Evolutionary conservation across 2,329 filamentous ascomycete species (phyloP).

Genomic region (Pseudopithomyces maydicus): DNA sequence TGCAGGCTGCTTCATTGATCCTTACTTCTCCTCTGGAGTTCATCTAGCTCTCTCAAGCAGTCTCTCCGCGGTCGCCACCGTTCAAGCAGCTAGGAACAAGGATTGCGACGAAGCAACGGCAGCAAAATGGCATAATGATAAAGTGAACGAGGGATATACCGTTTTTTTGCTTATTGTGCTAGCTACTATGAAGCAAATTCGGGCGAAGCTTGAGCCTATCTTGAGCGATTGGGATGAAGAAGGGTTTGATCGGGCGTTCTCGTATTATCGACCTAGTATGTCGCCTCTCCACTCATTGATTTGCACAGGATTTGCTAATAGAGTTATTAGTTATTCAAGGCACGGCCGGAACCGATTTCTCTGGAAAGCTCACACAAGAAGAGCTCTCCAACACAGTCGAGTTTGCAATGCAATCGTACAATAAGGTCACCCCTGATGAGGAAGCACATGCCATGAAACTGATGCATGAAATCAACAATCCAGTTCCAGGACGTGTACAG

Average conservation of each 20-base stretch:
- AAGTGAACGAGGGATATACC: conserved; percentile 53
- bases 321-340: conserved; percentile 33
- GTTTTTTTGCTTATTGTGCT: conserved; percentile 54
- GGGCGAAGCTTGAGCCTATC: conserved; percentile 44
- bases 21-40: conserved; percentile 55
- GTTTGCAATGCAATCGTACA: conserved; percentile 6
- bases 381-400: conserved; percentile 24
- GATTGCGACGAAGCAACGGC: conserved; percentile 43
- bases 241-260: conserved; percentile 52
- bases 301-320: neutral
- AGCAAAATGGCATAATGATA: conserved; percentile 50
- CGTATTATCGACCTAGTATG: conserved; percentile 48
- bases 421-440: neutral
- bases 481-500: neutral
- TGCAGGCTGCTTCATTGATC: conserved; percentile 57
- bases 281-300: neutral
- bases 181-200: conserved; percentile 50
- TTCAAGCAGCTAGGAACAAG: conserved; percentile 47
- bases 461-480: conserved; percentile 2
- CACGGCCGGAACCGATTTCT: conserved; percentile 18
- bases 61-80: conserved; percentile 54
- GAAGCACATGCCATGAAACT: neutral
- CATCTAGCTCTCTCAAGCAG: conserved; percentile 52
- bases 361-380: conserved; percentile 20
- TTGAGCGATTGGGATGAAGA: conserved; percentile 51